Evolutionary conservation across 192 early-diverging fungal genomes (phyloP), one percentile per base, ranked within the genome.

Genomic region (Tieghemiomyces parasiticus): DNA sequence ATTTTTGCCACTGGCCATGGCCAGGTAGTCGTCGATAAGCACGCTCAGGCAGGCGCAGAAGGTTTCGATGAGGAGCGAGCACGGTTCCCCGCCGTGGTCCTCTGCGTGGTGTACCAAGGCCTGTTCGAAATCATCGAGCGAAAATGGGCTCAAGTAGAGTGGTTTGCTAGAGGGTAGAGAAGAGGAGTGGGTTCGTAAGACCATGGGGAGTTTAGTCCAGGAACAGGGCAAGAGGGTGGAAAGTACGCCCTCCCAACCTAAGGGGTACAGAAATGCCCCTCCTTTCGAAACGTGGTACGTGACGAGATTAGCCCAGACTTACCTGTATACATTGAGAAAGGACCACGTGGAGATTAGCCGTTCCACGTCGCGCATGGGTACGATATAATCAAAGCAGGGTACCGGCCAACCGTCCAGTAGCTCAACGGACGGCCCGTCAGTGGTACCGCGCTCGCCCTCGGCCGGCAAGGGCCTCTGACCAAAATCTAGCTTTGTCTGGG

Each of bases 61-160:
- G 19, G 24, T 3, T 34, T 31, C 54, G 19, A 34, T 34, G 4
- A 56, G 34, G 13, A 56, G 19, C 6, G 13, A 8, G 24, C 54
- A 56, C 3, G 32, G 1, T 14, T 13, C 1, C 31, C 32, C 54
- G 3, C 33, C 54, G 31, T 56, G 54, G 24, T 34, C 33, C 8
- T 20, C 20, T 1, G 31, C 10, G 12, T 34, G 20, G 46, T 82
- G 78, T 28, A 64, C 46, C 0, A 89, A 62, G 1, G 78, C 77
- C 26, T 78, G 50, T 49, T 80, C 72, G 64, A 87, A 85, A 33
- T 83, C 78, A 51, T 87, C 79, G 31, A 91, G 64, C 10, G 75
- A 74, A 60, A 83, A 82, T 12, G 84, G 80, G 22, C 70, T 69
- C 29, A 89, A 53, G 35, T 72, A 62, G 8, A 91, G 63, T 4